Percentiles rank a stretch among this genome's conserved stretches.
These are phyloP conservation scores for Teunomyces funiuensis DNA, from an alignment of 805 yeast species.

Conservation along the genomic window DNA sequence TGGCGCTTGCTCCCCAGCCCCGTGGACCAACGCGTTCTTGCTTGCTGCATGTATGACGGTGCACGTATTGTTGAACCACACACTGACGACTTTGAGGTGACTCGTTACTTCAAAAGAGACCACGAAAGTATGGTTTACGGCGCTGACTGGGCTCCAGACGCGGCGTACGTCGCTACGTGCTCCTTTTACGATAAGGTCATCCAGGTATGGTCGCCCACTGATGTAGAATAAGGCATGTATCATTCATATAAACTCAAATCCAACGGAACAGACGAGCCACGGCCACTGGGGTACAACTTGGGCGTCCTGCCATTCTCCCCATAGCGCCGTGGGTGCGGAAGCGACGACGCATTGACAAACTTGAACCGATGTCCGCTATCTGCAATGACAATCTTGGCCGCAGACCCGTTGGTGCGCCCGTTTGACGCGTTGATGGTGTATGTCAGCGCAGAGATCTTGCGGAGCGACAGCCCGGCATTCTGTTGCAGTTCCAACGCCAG, in stretches of 20 bases:
- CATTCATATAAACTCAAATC: conserved; percentile 39
- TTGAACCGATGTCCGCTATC: conserved; percentile 58
- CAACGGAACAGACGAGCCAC: conserved; percentile 89
- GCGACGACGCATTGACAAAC: conserved; percentile 62
- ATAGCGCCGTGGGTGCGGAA: conserved; percentile 87
- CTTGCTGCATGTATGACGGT: conserved; percentile 96
- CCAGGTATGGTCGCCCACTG: conserved; percentile 62
- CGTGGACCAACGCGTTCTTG: conserved; percentile 47
- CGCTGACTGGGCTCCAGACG: conserved; percentile 74
- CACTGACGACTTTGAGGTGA: conserved; percentile 26
- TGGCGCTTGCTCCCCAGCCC: conserved; percentile 83
- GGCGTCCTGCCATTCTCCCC: conserved; percentile 45
- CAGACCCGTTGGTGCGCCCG: conserved; percentile 15
- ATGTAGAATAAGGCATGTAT: not conserved
- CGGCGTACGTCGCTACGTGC: conserved; percentile 65
- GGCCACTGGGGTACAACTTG: conserved; percentile 91
- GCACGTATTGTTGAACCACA: conserved; percentile 58
- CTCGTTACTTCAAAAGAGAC: conserved; percentile 54
- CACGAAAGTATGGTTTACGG: conserved; percentile 96
- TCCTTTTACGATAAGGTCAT: conserved; percentile 87
- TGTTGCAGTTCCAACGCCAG: conserved; percentile 41
- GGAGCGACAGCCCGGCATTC: conserved; percentile 48
- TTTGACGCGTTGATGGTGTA: conserved; percentile 55
- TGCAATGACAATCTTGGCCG: conserved; percentile 51
- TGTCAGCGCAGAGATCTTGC: conserved; percentile 64